These are phyloP conservation scores for Physaria fendleri DNA, from an alignment of 345 rosid genomes.

Conservation along the genomic window DNA sequence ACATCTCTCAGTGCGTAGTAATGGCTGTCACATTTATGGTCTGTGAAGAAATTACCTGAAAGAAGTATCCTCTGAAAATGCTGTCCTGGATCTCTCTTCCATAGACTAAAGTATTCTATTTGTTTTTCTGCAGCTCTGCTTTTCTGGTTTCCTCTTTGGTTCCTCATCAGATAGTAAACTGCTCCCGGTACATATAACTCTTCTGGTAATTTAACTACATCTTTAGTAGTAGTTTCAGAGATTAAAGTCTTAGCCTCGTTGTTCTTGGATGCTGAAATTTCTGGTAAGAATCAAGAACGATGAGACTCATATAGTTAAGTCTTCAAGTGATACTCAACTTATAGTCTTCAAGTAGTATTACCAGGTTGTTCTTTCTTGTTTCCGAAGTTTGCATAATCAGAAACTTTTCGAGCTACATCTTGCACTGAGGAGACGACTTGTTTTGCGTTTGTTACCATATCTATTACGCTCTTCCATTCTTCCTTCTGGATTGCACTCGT, in stretches of 20 bases:
- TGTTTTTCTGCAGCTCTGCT: slow-evolving; percentile 16
- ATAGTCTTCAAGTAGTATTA: slow-evolving; percentile 20
- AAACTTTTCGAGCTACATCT: slow-evolving; percentile 81
- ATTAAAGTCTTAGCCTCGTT: slow-evolving; percentile 2
- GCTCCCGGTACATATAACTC: slow-evolving; percentile 80
- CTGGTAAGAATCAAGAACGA: slow-evolving; percentile 25
- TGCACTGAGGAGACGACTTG: slow-evolving; percentile 76
- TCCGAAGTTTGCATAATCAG: slow-evolving; percentile 66
- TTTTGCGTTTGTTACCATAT: slow-evolving; percentile 73
- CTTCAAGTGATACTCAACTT: neutral
- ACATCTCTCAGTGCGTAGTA: slow-evolving; percentile 80
- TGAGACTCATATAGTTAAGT: neutral
- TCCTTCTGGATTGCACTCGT: slow-evolving; percentile 69
- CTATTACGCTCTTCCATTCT: slow-evolving; percentile 74
- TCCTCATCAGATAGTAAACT: slow-evolving; percentile 71
- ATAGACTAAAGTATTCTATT: slow-evolving; percentile 58
- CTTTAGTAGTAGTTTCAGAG: slow-evolving; percentile 17
- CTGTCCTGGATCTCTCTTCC: slow-evolving; percentile 76
- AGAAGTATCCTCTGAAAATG: slow-evolving; percentile 86
- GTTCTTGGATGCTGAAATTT: slow-evolving; percentile 18
- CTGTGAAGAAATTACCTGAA: slow-evolving; percentile 70
- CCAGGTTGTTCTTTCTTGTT: slow-evolving; percentile 41
- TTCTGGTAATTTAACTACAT: slow-evolving; percentile 27
- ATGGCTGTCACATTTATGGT: slow-evolving; percentile 91
- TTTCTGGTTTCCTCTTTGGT: slow-evolving; percentile 26